phyloP scores from a whole-genome alignment of 345 rosid genomes.

The Acer saccharum region DNA sequence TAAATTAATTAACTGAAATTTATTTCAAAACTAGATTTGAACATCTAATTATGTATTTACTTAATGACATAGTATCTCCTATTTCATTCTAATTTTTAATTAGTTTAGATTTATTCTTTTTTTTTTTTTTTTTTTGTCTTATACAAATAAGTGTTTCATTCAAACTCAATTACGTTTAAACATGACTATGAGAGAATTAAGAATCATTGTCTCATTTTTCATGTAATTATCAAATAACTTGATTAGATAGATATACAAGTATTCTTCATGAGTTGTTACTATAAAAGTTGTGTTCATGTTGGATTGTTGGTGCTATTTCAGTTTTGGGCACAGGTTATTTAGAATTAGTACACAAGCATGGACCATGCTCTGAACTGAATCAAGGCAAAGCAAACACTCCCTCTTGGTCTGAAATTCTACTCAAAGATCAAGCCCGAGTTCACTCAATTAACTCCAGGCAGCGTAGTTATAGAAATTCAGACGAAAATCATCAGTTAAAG shows the following conservation, averaged over 20 bases:
- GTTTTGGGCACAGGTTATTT: neutral
- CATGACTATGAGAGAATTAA: no score
- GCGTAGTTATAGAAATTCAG: neutral
- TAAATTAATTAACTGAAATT: no score
- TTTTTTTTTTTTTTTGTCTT: no score
- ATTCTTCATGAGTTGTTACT: neutral
- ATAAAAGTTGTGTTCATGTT: neutral
- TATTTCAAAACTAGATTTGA: no score
- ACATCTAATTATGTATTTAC: neutral
- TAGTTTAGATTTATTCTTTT: neutral
- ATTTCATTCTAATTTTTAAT: no score
- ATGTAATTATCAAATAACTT: neutral
- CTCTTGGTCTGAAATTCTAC: neutral
- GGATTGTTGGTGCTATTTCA: neutral
- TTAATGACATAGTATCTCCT: neutral
- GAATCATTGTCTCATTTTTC: no score
- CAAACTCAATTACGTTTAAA: no score
- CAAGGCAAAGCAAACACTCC: neutral
- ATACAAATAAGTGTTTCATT: no score
- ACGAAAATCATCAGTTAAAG: neutral
- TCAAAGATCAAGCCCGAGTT: neutral
- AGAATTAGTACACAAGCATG: neutral
- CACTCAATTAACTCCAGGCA: neutral
- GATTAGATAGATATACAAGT: neutral
- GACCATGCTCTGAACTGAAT: neutral